Percentiles rank a stretch among this genome's conserved stretches.
Conservation (phyloP, 139 green algal genomes). For the Picochlorum costavermella region DNA sequence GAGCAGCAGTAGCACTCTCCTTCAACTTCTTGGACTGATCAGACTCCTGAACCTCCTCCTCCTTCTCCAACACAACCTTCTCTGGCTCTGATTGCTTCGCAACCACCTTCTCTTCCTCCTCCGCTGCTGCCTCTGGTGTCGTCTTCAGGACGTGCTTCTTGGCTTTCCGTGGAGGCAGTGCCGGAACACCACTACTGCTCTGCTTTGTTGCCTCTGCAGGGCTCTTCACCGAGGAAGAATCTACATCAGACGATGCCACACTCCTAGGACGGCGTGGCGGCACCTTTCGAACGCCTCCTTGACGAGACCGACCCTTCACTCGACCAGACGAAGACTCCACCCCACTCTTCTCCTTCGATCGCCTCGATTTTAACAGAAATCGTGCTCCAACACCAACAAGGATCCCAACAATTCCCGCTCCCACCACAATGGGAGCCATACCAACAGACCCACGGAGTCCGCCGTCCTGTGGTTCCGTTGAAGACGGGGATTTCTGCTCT, state of each 20-base stretch:
- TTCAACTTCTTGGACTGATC: constrained; percentile 10
- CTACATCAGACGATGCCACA: not conserved
- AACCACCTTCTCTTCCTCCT: not conserved
- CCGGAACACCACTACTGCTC: too few species aligned
- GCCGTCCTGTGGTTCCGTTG: not conserved
- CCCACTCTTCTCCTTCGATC: not conserved
- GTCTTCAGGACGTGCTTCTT: too few species aligned
- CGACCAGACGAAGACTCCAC: not conserved
- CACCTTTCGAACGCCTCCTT: not conserved
- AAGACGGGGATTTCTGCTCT: too few species aligned
- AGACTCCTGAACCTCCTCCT: not conserved
- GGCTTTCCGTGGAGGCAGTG: too few species aligned
- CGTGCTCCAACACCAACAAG: constrained; percentile 1
- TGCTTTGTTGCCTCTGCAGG: too few species aligned
- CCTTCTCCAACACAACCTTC: not conserved
- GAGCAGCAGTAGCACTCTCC: not conserved
- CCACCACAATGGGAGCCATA: not conserved
- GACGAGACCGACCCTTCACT: not conserved
- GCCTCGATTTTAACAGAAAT: not conserved
- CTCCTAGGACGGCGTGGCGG: not conserved
- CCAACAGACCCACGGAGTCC: not conserved
- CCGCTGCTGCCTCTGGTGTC: too few species aligned
- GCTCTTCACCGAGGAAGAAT: not conserved
- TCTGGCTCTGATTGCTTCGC: not conserved
- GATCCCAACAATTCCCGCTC: not conserved